Evolutionary conservation across 495 filamentous ascomycete species (phyloP), one percentile per base, ranked within the genome.

Genomic region (Articulospora tetracladia): DNA sequence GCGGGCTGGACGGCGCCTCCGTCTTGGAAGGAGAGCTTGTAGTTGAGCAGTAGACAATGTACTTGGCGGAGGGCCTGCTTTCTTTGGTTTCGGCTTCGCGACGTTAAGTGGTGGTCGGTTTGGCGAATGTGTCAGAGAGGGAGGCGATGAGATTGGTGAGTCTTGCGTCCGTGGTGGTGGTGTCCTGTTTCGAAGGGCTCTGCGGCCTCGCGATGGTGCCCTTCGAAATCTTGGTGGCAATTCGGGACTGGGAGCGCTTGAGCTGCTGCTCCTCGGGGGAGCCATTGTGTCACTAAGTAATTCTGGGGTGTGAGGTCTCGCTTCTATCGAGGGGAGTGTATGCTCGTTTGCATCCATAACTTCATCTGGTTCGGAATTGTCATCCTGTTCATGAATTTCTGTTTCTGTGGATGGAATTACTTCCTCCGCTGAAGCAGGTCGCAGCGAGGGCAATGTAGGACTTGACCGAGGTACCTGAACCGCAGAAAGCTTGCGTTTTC

Each of bases 211-310:
- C 1, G 59, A 44, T 13, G 55, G 34, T 23, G 28, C 32, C 60
- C 39, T 25, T 15, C 28, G 46, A 27, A 30, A 3, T 36, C 46
- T 49, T 22, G 57, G 15, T n/a, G 46, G 30, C 24, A 34, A 53
- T 44, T 49, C 34, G 12, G 55, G 66, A 34, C 34, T 72, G 4
- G 53, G 30, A 2, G 67, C 66, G n/a, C 64, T 57, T 22, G 61
- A 39, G 60, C 74, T 75, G 69, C 79, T 82, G 58, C 80, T 83
- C 55, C 69, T 60, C 2, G 83, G 83, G 3, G 77, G 78, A 34
- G 73, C 77, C 78, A 82, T 76, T 0, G 78, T 83, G 59, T 78
- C 74, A 56, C 75, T 83, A 32, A 74, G 65, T 7, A 68, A 54
- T 59, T 77, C 75, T 6, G 72, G 61, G n/a, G 70, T 73, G 41